phyloP scores from a whole-genome alignment of 2,329 filamentous ascomycete genomes.

The Exophiala dermatitidis region DNA sequence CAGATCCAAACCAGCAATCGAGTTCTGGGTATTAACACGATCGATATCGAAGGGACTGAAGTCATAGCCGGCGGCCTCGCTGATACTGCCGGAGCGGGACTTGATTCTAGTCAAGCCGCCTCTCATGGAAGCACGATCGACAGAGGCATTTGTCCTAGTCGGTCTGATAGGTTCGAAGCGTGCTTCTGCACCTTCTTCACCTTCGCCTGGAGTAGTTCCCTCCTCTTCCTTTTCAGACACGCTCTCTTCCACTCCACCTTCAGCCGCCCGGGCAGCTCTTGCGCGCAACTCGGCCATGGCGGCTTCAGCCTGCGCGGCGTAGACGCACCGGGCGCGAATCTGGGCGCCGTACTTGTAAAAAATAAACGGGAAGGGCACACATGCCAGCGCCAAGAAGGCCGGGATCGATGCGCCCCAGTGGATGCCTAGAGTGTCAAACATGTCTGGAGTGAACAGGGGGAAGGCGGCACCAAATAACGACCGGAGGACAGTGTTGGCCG shows the following conservation, averaged over 20 bases:
- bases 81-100: slow-evolving; percentile 16
- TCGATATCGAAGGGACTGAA: slow-evolving; percentile 32
- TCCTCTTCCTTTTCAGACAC: slow-evolving; percentile 3
- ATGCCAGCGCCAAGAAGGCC: slow-evolving; percentile 64
- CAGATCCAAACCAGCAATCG: slow-evolving; percentile 24
- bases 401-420: slow-evolving; percentile 71
- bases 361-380: slow-evolving; percentile 66
- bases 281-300: slow-evolving; percentile 23
- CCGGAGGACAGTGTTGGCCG: slow-evolving; percentile 71
- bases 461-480: slow-evolving; percentile 72
- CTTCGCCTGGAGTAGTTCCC: too few relatives aligned
- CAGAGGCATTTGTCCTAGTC: slow-evolving; percentile 6
- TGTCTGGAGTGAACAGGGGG: slow-evolving; percentile 60
- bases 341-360: slow-evolving; percentile 65
- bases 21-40: slow-evolving; percentile 30
- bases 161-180: slow-evolving; percentile 16
- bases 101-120: slow-evolving; percentile 2
- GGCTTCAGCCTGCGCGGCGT: slow-evolving; percentile 23
- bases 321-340: slow-evolving; percentile 18
- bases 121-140: slow-evolving; percentile 10
- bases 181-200: neutral
- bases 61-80: slow-evolving; percentile 27
- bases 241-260: neutral
- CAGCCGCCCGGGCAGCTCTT: slow-evolving; percentile 5
- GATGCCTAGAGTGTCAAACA: slow-evolving; percentile 52